Evolutionary conservation across 352 stramenopile species (phyloP), one percentile per base, ranked within the genome.

Genomic region (Globisporangium apiculatum): DNA sequence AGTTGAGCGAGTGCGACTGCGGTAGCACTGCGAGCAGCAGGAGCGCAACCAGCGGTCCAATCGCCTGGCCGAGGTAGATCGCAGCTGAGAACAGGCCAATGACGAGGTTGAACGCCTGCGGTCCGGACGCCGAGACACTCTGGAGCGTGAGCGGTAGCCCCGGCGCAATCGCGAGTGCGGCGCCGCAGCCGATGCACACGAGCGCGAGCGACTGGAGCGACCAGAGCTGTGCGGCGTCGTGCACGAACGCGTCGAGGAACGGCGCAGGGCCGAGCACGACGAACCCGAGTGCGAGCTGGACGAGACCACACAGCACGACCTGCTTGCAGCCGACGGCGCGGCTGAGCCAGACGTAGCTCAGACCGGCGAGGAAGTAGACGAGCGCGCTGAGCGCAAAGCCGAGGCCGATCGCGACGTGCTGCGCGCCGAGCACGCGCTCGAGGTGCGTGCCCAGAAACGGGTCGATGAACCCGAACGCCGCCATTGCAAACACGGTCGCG

Each of bases 391-490:
- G 54, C 1, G 67, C 76, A 60, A 90, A 90, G 35, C 75, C 79
- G 43, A 87, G 60, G 9, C 79, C 77, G n/a, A 90, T 61, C 4
- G 73, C 74, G 24, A 86, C 48, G 64, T 88, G 72, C 61, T 87
- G 72, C 1, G 66, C 77, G 1, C 77, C 79, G 36, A 90, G 65
- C 40, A 81, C 69, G 35, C 68, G 73, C 59, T 87, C 66, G 40
- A 90, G 57, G 54, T 90, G 79, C 7, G 71, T 68, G 42, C 79
- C 77, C 36, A 90, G 60, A 48, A 82, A 80, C 41, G 77, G 79
- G 35, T 90, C 79, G 41, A 90, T 85, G 57, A 90, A 84, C 7
- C 79, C 79, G 53, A 90, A 88, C 15, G 75, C 80, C 31, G 72
- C 72, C 79, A 90, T 90, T 14, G 73, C 66, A 48, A 87, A 81